Evolutionary conservation across 2,329 filamentous ascomycete genomes (phyloP), one percentile per base, ranked within the genome.

Genomic region (Venturia aucupariae): DNA sequence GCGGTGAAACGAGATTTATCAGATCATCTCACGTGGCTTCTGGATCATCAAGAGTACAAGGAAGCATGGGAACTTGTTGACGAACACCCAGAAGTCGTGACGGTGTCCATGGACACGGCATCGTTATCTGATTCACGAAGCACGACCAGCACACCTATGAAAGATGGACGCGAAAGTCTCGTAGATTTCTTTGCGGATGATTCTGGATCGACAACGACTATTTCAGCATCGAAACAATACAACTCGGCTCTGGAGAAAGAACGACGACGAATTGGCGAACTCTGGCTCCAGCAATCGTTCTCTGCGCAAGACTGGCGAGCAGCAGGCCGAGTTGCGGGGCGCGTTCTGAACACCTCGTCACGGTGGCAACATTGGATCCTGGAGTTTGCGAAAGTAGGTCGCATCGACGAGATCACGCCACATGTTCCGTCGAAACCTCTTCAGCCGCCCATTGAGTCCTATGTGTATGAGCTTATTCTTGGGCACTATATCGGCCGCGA

Each of bases 361-460:
- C 81, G 88, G 69, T 99, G 94, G 94, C 92, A 97, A 76, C 90
- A 95, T 70, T 97, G 93, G 92, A 89, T 95, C 5, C 95, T 90
- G 85, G 88, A 85, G 0, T 99, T 99, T 76, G 90, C 92, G 8
- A 88, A 91, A 48, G 89, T 90, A 2, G 84, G 90, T 68, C 91
- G 87, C 71, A 91, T 96, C 70, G 90, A 97, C 72, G 92, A 96
- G 69, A 96, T 99, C 66, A 89, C 90, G 5, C 83, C 89, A 42
- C 87, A 89, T 70, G 90, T 99, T 38, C 94, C 94, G 0, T 86
- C 84, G 1, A 83, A 87, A 63, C 85, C 86, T n/a, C 82, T 95
- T 73, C 84, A 84, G 35, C 92, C 92, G 8, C 88, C 90, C 0
- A 81, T 99, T 15, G 87, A 91, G 0, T 86, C 87, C 0, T 84